Conservation (phyloP, 441 rosid genomes). For the Biscutella laevigata region DNA sequence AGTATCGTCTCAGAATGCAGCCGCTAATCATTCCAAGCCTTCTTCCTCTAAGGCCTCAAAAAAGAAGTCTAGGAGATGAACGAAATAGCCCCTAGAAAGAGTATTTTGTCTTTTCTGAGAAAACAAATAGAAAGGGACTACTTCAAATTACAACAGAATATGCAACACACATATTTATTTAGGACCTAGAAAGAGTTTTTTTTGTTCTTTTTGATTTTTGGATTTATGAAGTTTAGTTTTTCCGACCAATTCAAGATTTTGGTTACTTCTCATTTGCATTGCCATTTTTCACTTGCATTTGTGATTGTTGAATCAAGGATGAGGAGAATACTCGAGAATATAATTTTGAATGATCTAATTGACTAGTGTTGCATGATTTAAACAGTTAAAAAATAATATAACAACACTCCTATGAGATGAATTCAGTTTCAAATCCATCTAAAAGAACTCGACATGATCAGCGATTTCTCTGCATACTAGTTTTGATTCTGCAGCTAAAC, state of each 20-base stretch:
- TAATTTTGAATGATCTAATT: neutral
- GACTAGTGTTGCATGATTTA: neutral
- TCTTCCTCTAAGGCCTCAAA: conserved; percentile 26
- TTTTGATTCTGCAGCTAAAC: conserved; percentile 55
- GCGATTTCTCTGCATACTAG: conserved; percentile 72
- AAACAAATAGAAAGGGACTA: no score
- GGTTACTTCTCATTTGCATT: conserved; percentile 1
- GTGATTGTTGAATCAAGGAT: neutral
- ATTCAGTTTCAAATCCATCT: conserved; percentile 22
- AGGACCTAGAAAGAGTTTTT: no score
- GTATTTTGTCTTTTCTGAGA: neutral
- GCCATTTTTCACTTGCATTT: neutral
- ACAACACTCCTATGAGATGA: no score
- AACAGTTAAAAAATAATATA: no score
- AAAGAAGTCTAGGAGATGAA: conserved; percentile 29
- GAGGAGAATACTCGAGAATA: no score
- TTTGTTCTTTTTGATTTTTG: neutral
- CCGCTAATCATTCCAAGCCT: no score
- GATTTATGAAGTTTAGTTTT: conserved; percentile 16
- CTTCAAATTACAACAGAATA: no score
- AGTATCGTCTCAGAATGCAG: conserved; percentile 28
- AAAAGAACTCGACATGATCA: conserved; percentile 58
- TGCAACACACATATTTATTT: no score
- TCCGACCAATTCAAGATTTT: conserved; percentile 9
- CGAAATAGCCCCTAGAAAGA: neutral